phyloP scores from a whole-genome alignment of 2,329 filamentous ascomycete species.

The Fusarium pilosicola region DNA sequence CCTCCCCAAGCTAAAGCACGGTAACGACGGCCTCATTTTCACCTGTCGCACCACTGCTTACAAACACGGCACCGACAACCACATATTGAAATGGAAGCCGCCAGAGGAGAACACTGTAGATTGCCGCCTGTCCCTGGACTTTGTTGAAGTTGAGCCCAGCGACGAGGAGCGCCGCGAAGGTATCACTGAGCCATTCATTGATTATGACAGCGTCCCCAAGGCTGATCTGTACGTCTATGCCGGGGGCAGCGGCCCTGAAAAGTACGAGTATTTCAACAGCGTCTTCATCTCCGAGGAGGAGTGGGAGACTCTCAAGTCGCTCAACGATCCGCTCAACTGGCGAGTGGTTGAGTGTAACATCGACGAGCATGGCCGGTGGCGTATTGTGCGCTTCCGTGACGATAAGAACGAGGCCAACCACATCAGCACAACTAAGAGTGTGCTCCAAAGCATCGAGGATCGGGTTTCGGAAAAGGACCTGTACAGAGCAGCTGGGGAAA shows the following conservation, averaged over 20 bases:
- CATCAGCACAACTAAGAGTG: constrained; percentile 82
- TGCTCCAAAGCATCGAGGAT: constrained; percentile 89
- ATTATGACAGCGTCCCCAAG: constrained; percentile 84
- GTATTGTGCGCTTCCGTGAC: constrained; percentile 88
- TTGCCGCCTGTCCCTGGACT: constrained; percentile 82
- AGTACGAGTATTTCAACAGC: constrained; percentile 72
- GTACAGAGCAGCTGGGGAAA: constrained; percentile 72
- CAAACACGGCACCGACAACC: constrained; percentile 87
- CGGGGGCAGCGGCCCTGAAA: constrained; percentile 62
- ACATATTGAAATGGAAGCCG: constrained; percentile 98
- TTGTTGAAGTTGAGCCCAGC: constrained; percentile 76
- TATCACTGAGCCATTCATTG: constrained; percentile 69
- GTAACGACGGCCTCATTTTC: constrained; percentile 97
- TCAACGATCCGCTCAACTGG: constrained; percentile 82
- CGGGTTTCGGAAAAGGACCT: constrained; percentile 86
- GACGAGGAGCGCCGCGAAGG: constrained; percentile 74
- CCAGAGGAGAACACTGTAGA: constrained; percentile 95
- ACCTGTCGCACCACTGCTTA: constrained; percentile 92
- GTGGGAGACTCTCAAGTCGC: constrained; percentile 82
- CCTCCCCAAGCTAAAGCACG: constrained; percentile 85
- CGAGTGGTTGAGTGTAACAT: constrained; percentile 91
- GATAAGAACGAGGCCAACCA: constrained; percentile 95
- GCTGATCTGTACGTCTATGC: constrained; percentile 77
- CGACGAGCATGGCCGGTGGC: constrained; percentile 80
- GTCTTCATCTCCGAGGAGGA: constrained; percentile 78